Conservation (phyloP, 148 eudicot genomes). For the Vaccinium corymbosum region DNA sequence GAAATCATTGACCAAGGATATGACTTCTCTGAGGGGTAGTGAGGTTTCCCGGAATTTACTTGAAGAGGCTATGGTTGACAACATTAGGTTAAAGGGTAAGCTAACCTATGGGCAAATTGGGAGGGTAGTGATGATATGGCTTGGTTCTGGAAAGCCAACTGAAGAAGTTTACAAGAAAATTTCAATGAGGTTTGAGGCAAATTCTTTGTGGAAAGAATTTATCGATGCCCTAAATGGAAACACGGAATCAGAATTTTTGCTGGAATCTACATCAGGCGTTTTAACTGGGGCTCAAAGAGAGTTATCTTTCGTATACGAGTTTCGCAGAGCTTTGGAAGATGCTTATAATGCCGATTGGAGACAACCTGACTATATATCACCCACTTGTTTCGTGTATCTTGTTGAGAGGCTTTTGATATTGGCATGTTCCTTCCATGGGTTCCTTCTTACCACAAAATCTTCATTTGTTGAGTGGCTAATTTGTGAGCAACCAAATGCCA, state of each 20-base stretch:
- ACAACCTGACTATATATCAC: constrained; percentile 27
- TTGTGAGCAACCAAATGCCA: constrained; percentile 5
- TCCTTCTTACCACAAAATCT: constrained; percentile 32
- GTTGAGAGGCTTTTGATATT: constrained; percentile 46
- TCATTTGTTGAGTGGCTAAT: constrained; percentile 37
- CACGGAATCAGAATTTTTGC: not conserved
- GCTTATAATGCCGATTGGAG: constrained; percentile 20
- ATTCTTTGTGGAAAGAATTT: constrained; percentile 32
- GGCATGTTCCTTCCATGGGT: constrained; percentile 22
- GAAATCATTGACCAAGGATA: constrained; percentile 23
- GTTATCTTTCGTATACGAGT: not conserved
- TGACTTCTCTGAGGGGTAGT: constrained; percentile 39
- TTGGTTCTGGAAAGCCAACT: constrained; percentile 39
- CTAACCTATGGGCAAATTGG: constrained; percentile 53
- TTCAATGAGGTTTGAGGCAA: constrained; percentile 12
- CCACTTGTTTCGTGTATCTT: constrained; percentile 49
- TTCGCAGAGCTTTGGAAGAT: constrained; percentile 10
- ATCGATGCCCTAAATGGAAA: constrained; percentile 17
- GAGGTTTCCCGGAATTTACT: constrained; percentile 37
- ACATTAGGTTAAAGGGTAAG: constrained; percentile 11
- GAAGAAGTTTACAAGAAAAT: constrained; percentile 25
- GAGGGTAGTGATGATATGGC: constrained; percentile 42
- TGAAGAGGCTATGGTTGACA: constrained; percentile 29
- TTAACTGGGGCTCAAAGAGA: not conserved
- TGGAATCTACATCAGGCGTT: not conserved